phyloP scores from a whole-genome alignment of 2,329 filamentous ascomycete genomes.

The Claviceps sp. region DNA sequence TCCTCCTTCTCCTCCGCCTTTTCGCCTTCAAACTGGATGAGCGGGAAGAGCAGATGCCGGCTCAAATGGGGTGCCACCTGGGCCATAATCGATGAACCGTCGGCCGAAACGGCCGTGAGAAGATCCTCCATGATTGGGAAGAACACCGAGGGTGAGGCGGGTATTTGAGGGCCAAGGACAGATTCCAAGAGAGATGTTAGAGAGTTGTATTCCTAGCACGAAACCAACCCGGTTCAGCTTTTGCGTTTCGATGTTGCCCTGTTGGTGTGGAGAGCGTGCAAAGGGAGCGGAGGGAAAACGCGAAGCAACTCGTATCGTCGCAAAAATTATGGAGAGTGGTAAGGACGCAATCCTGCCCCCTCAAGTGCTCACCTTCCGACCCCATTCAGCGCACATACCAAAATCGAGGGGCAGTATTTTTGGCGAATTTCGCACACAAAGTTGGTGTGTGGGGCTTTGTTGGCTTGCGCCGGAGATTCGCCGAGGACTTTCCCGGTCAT shows the following conservation, averaged over 20 bases:
- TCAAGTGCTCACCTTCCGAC: background rate
- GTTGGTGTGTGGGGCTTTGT: slow-evolving; percentile 19
- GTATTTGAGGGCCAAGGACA: background rate
- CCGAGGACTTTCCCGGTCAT: slow-evolving; percentile 19
- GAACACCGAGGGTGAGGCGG: background rate
- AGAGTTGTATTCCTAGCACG: background rate
- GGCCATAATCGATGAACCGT: slow-evolving; percentile 69
- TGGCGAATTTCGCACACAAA: slow-evolving; percentile 26
- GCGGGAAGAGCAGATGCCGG: slow-evolving; percentile 89
- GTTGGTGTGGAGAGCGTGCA: background rate
- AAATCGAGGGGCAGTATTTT: slow-evolving; percentile 27
- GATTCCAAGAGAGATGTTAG: background rate
- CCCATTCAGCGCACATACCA: slow-evolving; percentile 10
- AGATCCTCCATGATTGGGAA: slow-evolving; percentile 25
- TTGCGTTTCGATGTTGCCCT: background rate
- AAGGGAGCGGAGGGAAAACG: background rate
- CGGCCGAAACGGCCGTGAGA: slow-evolving; percentile 41
- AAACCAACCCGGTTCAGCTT: background rate
- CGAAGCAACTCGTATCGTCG: slow-evolving; percentile 3
- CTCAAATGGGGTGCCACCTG: slow-evolving; percentile 87
- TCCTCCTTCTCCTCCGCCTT: slow-evolving; percentile 65
- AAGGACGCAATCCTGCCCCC: slow-evolving; percentile 3
- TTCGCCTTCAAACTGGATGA: slow-evolving; percentile 81
- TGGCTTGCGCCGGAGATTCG: slow-evolving; percentile 19
- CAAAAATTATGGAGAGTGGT: slow-evolving; percentile 2